Evolutionary conservation across 495 filamentous ascomycete species (phyloP).

Genomic region (Cercophora samala): DNA sequence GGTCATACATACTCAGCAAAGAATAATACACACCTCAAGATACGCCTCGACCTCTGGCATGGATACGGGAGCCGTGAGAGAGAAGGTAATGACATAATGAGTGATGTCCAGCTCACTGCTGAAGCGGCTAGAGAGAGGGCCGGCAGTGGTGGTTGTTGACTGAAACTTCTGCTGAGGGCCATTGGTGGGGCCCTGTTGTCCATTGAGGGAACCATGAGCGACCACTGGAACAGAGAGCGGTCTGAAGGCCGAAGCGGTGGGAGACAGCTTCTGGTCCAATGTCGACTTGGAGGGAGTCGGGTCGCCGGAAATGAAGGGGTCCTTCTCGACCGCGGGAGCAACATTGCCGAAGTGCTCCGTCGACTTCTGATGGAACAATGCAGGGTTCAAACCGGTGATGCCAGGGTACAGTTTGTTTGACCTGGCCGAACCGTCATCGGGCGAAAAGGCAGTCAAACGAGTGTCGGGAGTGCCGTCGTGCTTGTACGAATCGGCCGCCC

Average conservation of each 20-base stretch:
- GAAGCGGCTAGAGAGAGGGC: slow-evolving; percentile 15
- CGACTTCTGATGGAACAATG: slow-evolving; percentile 17
- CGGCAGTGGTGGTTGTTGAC: neutral
- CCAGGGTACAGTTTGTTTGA: slow-evolving; percentile 32
- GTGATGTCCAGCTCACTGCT: slow-evolving; percentile 41
- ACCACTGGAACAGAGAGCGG: slow-evolving; percentile 36
- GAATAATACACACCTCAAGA: slow-evolving; percentile 38
- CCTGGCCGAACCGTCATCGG: slow-evolving; percentile 48
- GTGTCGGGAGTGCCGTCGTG: slow-evolving; percentile 59
- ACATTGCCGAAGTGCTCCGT: slow-evolving; percentile 18
- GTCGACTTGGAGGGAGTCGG: slow-evolving; percentile 26
- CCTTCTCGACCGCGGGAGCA: slow-evolving; percentile 31
- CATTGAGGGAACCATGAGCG: slow-evolving; percentile 29
- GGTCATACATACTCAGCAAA: neutral
- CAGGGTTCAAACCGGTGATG: slow-evolving; percentile 18
- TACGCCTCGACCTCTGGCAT: slow-evolving; percentile 34
- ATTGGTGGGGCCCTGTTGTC: neutral
- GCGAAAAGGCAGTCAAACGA: slow-evolving; percentile 60
- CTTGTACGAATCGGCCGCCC: slow-evolving; percentile 51
- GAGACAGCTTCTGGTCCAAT: slow-evolving; percentile 44
- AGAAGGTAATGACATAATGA: slow-evolving; percentile 38
- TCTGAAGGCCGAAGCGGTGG: slow-evolving; percentile 47
- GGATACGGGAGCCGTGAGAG: slow-evolving; percentile 26
- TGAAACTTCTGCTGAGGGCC: neutral
- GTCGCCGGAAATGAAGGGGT: slow-evolving; percentile 41